These are phyloP conservation scores for Aegilops longissima DNA, from an alignment of 176 grass and related monocot species.

Conservation along the genomic window DNA sequence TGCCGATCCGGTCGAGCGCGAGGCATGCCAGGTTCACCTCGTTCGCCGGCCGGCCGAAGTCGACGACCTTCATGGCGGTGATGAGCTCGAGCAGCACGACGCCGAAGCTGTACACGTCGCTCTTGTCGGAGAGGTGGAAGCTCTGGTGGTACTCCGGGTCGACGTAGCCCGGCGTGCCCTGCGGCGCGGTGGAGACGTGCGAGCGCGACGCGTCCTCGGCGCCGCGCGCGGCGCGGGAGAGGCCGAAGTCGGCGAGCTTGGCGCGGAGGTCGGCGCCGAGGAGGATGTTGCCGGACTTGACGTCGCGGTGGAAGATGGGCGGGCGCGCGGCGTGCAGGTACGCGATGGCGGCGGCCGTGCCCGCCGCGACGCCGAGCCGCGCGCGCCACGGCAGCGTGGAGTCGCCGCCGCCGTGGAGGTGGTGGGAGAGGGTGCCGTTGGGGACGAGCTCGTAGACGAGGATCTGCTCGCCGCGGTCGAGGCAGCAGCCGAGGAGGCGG, in stretches of 20 bases:
- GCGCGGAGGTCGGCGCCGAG: slow-evolving; percentile 55
- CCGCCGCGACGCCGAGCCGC: slow-evolving; percentile 56
- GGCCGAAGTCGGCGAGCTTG: slow-evolving; percentile 87
- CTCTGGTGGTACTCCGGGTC: slow-evolving; percentile 94
- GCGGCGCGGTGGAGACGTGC: slow-evolving; percentile 85
- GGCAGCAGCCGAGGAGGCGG: slow-evolving; percentile 85
- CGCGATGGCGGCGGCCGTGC: slow-evolving; percentile 61
- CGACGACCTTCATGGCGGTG: slow-evolving; percentile 90
- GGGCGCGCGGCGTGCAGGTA: slow-evolving; percentile 70
- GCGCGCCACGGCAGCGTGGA: slow-evolving; percentile 46
- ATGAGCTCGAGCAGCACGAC: slow-evolving; percentile 94
- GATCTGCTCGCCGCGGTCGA: slow-evolving; percentile 82
- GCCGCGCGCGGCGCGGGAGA: slow-evolving; percentile 44
- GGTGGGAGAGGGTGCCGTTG: slow-evolving; percentile 76
- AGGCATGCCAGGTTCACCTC: slow-evolving; percentile 87
- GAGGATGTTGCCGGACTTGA: slow-evolving; percentile 96
- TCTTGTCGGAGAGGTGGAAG: slow-evolving; percentile 94
- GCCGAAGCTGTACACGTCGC: slow-evolving; percentile 98
- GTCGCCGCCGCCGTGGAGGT: slow-evolving; percentile 36
- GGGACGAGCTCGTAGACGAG: slow-evolving; percentile 91
- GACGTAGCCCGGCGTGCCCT: slow-evolving; percentile 93
- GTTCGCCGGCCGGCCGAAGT: slow-evolving; percentile 55
- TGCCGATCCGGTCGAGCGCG: slow-evolving; percentile 63
- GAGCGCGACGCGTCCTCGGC: slow-evolving; percentile 50
- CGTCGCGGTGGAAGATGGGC: slow-evolving; percentile 90